Percentiles rank a stretch among this genome's conserved stretches.
These are phyloP conservation scores for Euphorbia corollata DNA, from an alignment of 441 rosid genomes.

Conservation along the genomic window DNA sequence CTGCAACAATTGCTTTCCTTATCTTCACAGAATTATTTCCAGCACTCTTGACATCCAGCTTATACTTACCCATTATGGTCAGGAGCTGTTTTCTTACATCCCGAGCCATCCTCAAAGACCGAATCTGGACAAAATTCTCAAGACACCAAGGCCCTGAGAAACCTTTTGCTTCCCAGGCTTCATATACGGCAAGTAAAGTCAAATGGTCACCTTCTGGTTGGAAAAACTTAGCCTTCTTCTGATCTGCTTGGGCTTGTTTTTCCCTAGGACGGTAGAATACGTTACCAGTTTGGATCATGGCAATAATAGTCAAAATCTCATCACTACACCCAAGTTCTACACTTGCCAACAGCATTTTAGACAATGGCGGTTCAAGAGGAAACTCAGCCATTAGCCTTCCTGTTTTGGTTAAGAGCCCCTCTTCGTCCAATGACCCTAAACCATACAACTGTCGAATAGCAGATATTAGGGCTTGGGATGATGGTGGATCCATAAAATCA, in stretches of 20 bases:
- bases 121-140: conserved; percentile 66
- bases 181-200: conserved; percentile 72
- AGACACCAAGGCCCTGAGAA: conserved; percentile 81
- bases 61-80: conserved; percentile 76
- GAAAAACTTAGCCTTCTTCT: conserved; percentile 68
- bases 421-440: conserved; percentile 72
- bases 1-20: conserved; percentile 82
- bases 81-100: conserved; percentile 80
- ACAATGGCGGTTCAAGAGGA: conserved; percentile 79
- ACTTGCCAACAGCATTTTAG: conserved; percentile 78
- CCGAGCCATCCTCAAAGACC: conserved; percentile 67
- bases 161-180: conserved; percentile 77
- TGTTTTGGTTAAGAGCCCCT: conserved; percentile 66
- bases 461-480: conserved; percentile 69
- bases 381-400: conserved; percentile 86
- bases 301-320: conserved; percentile 68
- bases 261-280: conserved; percentile 81
- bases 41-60: conserved; percentile 58
- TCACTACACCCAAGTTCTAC: conserved; percentile 82
- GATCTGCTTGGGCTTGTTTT: conserved; percentile 84
- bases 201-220: conserved; percentile 81
- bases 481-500: conserved; percentile 82
- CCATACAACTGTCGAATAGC: conserved; percentile 75
- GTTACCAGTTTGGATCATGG: conserved; percentile 79
- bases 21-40: conserved; percentile 72